Percentiles rank a stretch among this genome's conserved stretches.
These are phyloP conservation scores for Arthrinium puccinioides DNA, from an alignment of 2,329 filamentous ascomycete species.

Conservation along the genomic window DNA sequence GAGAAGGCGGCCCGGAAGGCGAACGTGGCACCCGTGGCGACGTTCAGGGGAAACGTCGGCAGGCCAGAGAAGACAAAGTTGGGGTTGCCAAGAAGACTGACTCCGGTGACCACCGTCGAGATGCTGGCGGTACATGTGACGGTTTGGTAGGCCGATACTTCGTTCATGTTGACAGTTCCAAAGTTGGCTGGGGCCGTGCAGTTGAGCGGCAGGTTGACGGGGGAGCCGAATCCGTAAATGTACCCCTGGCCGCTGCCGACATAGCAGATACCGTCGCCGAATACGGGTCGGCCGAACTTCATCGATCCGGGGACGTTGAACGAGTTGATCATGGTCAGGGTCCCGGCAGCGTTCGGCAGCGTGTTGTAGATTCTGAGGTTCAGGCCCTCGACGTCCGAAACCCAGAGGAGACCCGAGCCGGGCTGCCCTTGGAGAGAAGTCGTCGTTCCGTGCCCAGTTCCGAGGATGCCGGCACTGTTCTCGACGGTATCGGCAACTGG, in stretches of 20 bases:
- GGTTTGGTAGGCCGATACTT: slow-evolving; percentile 19
- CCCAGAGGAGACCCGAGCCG: slow-evolving; percentile 51
- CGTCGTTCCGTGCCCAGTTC: slow-evolving; percentile 48
- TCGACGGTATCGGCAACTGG: slow-evolving; percentile 40
- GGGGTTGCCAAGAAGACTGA: slow-evolving; percentile 27
- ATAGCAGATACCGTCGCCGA: slow-evolving; percentile 49
- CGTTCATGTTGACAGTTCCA: slow-evolving; percentile 34
- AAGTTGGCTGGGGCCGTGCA: slow-evolving; percentile 43
- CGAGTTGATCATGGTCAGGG: slow-evolving; percentile 38
- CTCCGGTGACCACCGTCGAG: slow-evolving; percentile 30
- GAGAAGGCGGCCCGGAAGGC: slow-evolving; percentile 35
- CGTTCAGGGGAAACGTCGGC: slow-evolving; percentile 21
- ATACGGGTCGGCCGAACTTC: slow-evolving; percentile 52
- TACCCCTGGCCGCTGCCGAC: slow-evolving; percentile 43
- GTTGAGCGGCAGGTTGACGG: slow-evolving; percentile 45
- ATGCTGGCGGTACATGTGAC: slow-evolving; percentile 43
- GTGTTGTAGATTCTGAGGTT: slow-evolving; percentile 47
- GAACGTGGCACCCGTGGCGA: slow-evolving; percentile 31
- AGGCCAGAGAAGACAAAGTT: slow-evolving; percentile 28
- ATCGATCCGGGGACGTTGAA: slow-evolving; percentile 44
- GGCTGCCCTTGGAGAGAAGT: slow-evolving; percentile 45
- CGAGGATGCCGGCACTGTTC: slow-evolving; percentile 44
- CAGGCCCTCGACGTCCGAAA: slow-evolving; percentile 44
- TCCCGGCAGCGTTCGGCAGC: slow-evolving; percentile 34
- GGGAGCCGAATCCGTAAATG: slow-evolving; percentile 49